These are phyloP conservation scores for Hydrangea macrophylla DNA, from an alignment of 148 eudicot species.

Conservation along the genomic window DNA sequence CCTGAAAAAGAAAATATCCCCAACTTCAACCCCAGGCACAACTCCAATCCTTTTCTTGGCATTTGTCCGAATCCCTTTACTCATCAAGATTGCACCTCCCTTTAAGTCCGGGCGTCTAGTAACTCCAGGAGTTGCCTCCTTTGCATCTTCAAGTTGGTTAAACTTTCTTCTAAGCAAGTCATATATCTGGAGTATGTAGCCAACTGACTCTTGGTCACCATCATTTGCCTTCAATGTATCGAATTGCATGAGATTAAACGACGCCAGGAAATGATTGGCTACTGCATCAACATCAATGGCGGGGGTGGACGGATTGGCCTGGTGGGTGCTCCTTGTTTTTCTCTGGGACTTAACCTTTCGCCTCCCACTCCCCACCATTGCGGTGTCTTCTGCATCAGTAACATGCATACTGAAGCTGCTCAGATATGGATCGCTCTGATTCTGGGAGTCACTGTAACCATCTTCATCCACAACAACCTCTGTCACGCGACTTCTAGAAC, in stretches of 20 bases:
- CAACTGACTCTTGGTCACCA: conserved; percentile 53
- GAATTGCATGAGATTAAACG: conserved; percentile 39
- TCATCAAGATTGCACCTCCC: conserved; percentile 53
- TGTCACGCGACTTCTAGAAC: conserved; percentile 10
- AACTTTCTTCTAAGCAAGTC: conserved; percentile 65
- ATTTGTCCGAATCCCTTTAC: conserved; percentile 70
- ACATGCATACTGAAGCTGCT: conserved; percentile 20
- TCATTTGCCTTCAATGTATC: conserved; percentile 41
- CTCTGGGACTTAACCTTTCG: conserved; percentile 24
- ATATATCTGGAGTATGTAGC: conserved; percentile 47
- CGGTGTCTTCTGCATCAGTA: conserved; percentile 16
- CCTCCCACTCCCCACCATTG: conserved; percentile 22
- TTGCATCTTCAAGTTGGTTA: conserved; percentile 64
- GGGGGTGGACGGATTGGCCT: conserved; percentile 7
- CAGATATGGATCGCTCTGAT: conserved; percentile 20
- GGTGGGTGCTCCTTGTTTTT: conserved; percentile 25
- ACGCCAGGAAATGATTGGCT: conserved; percentile 27
- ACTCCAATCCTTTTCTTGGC: conserved; percentile 61
- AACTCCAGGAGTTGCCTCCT: conserved; percentile 43
- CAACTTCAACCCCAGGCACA: conserved; percentile 81
- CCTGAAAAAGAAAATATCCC: conserved; percentile 85
- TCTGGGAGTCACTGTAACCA: conserved; percentile 33
- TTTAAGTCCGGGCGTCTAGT: conserved; percentile 63
- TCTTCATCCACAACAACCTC: conserved; percentile 25
- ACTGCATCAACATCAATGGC: conserved; percentile 31